Percentiles rank a stretch among this genome's conserved stretches.
phyloP scores from a whole-genome alignment of 169 alveolate genomes.

The Eimeria praecox region DNA sequence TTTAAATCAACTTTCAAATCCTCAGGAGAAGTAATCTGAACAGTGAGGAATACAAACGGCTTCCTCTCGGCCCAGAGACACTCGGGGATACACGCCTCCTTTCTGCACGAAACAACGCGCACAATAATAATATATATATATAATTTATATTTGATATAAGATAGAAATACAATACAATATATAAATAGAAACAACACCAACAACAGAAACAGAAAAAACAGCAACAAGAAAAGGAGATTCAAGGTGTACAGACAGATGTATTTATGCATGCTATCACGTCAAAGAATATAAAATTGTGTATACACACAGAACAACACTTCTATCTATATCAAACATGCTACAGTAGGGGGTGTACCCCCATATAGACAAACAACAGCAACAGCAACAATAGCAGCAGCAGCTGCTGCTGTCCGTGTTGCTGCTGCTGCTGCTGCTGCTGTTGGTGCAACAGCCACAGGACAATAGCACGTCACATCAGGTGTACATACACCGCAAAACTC shows the following conservation, averaged over 20 bases:
- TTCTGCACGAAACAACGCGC: not conserved
- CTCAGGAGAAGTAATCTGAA: conserved; percentile 52
- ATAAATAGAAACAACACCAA: too few species aligned
- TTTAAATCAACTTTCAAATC: conserved; percentile 62
- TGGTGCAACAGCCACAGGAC: not conserved
- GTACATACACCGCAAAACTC: conserved; percentile 9
- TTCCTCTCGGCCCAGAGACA: conserved; percentile 79
- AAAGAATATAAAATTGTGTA: too few species aligned
- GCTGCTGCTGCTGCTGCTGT: conserved; percentile 41
- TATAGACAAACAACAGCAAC: not conserved
- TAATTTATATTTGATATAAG: too few species aligned
- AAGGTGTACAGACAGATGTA: not conserved
- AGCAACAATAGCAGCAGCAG: conserved; percentile 9
- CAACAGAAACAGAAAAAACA: not conserved
- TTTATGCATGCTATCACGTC: too few species aligned
- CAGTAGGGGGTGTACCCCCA: too few species aligned
- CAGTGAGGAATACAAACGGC: conserved; percentile 75
- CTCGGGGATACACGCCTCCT: conserved; percentile 69
- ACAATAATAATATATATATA: not conserved
- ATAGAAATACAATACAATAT: too few species aligned
- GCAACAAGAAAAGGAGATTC: not conserved
- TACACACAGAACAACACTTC: too few species aligned
- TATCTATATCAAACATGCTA: too few species aligned
- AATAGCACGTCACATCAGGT: not conserved
- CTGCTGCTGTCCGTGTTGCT: conserved; percentile 27